These are phyloP conservation scores for Termitomyces bulborhizus DNA, from an alignment of 768 basidiomycete species.

Conservation along the genomic window DNA sequence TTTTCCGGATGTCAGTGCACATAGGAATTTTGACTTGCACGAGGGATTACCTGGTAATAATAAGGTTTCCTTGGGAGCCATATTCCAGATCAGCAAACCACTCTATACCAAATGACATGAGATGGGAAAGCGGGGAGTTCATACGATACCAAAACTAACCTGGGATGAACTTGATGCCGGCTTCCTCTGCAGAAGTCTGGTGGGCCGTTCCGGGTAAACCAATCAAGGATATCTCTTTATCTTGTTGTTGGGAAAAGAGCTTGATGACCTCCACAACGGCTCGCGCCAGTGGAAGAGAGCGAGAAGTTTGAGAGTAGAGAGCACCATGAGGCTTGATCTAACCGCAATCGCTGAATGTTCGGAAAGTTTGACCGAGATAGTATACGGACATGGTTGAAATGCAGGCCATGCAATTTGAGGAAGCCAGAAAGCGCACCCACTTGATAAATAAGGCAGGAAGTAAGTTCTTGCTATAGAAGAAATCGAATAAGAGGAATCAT, in stretches of 20 bases:
- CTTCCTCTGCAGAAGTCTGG: constrained; percentile 47
- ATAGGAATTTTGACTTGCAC: background rate
- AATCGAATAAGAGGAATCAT: background rate
- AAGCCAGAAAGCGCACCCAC: constrained; percentile 61
- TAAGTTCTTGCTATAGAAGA: constrained; percentile 41
- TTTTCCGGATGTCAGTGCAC: constrained; percentile 14
- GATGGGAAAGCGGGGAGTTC: background rate
- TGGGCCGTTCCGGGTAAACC: constrained; percentile 63
- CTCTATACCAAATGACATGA: constrained; percentile 28
- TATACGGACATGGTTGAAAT: constrained; percentile 46
- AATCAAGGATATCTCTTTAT: constrained; percentile 43
- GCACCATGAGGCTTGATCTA: constrained; percentile 61
- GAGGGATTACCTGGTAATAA: constrained; percentile 48
- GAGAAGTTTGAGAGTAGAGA: constrained; percentile 54
- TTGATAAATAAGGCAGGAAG: constrained; percentile 57
- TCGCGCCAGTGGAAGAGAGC: constrained; percentile 47
- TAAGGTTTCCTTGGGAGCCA: constrained; percentile 43
- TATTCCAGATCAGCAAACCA: constrained; percentile 70
- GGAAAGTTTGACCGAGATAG: background rate
- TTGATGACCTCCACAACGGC: constrained; percentile 49
- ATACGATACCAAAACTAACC: constrained; percentile 25
- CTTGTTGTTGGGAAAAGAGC: constrained; percentile 31
- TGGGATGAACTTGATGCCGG: constrained; percentile 55
- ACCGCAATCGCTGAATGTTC: background rate
- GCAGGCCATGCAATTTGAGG: constrained; percentile 43